phyloP scores from a whole-genome alignment of 176 grass and related monocot species.

The Puccinellia tenuiflora region DNA sequence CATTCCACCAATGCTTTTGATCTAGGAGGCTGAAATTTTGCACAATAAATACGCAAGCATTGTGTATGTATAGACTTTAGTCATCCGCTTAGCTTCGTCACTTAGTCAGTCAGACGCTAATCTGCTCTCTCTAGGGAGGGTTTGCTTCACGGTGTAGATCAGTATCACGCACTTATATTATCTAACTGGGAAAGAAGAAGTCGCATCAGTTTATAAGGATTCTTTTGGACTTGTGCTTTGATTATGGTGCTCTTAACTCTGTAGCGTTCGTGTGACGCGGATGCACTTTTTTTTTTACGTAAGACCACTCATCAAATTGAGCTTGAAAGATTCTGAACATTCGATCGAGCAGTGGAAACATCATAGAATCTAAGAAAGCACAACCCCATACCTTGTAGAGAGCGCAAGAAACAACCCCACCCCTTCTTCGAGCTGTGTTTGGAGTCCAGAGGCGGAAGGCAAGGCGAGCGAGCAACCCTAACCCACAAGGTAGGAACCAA shows the following conservation, averaged over 20 bases:
- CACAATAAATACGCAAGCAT: background rate
- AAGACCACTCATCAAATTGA: background rate
- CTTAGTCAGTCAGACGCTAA: background rate
- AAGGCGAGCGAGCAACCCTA: too few species aligned
- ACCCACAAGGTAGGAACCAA: too few species aligned
- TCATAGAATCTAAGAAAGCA: too few species aligned
- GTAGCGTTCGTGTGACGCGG: background rate
- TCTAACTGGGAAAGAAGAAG: background rate
- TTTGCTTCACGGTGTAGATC: background rate
- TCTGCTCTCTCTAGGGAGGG: background rate
- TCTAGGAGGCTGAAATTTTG: constrained; percentile 11
- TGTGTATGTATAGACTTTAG: background rate
- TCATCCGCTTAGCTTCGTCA: background rate
- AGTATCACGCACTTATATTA: background rate
- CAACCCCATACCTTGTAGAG: too few species aligned
- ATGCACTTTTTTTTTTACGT: background rate
- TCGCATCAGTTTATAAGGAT: background rate
- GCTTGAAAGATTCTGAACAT: background rate
- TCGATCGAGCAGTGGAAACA: background rate
- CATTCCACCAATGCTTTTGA: background rate
- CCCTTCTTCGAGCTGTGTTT: too few species aligned
- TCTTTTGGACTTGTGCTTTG: background rate
- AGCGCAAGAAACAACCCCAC: too few species aligned
- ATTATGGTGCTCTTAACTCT: background rate
- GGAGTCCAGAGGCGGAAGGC: too few species aligned